Base-by-base conservation (phyloP, 768 basidiomycete species). In the Termitomyces bulborhizus region DNA sequence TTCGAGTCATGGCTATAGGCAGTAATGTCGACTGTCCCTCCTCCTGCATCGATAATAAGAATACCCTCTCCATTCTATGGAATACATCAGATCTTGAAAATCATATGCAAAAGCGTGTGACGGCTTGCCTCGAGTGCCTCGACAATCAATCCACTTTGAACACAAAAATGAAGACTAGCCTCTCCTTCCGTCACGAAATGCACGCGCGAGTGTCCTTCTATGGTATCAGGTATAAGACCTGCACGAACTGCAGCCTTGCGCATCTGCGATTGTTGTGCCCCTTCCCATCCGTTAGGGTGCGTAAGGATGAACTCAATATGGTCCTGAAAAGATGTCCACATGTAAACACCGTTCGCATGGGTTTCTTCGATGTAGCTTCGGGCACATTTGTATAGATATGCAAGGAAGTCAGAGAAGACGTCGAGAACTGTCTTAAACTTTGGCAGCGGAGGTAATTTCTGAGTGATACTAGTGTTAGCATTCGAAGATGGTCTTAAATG, bases 251-350 rank as follows among this genome's bases (percentile, higher is more conserved):
- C 80, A 0, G 84, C 82, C 16, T 63, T 66, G 3, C 83, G 75
- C 69, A 85, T 79, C 59, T 75, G 67, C 3, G 62, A 67, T 55
- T 85, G 84, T 57, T 85, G 81, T 0, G 64, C 65, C 0, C 81
- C 80, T 56, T 78, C 83, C 84, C 84, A 84, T 1, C 80, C 83
- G 55, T 85, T 84, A 3, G 84, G 83, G 56, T 81, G 80, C 5
- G 73, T 72, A 32, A 79, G 65, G 16, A 81, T 71, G 53, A 76
- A 80, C 29, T 80, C 72, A 9, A 75, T 73, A 3, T 67, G 67
- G 6, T 64, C 46, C 47, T 69, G 63, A 7, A 78, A 37, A 8
- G 78, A 76, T 2, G 57, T 31, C 77, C 76, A 79, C 51, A 79
- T 60, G 3, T 65, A 65, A 2, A 41, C 56, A 4, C 79, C 79